Conservation (phyloP, 306 rosid genomes). For the Malus sylvestris region DNA sequence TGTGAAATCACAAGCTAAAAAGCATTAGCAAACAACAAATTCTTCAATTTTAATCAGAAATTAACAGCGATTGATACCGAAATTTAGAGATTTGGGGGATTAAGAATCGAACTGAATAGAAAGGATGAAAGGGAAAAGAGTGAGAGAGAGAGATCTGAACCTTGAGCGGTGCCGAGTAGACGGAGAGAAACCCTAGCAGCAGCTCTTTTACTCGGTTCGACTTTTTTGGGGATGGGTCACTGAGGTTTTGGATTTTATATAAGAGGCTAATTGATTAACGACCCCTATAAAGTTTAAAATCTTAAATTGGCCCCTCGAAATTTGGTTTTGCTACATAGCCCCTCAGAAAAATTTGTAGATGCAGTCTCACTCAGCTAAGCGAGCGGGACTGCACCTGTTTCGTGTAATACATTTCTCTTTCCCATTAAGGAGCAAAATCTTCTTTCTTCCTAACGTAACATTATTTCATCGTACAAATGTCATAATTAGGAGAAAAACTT, state of each 20-base stretch:
- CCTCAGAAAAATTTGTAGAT: background rate
- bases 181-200: conserved; percentile 43
- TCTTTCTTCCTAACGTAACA: too few species aligned
- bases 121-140: too few species aligned
- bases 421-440: too few species aligned
- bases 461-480: too few species aligned
- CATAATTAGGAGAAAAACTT: too few species aligned
- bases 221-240: background rate
- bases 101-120: background rate
- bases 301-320: background rate
- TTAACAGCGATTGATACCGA: too few species aligned
- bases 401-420: too few species aligned
- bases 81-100: background rate
- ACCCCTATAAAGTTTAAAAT: background rate
- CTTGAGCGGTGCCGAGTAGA: conserved; percentile 8
- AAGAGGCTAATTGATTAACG: background rate
- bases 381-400: too few species aligned
- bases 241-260: conserved; percentile 4
- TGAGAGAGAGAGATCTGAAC: conserved; percentile 23
- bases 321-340: background rate
- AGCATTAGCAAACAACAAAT: background rate
- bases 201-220: background rate
- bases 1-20: conserved; percentile 5
- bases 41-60: background rate
- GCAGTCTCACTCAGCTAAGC: too few species aligned